A percentile compares a stretch with the other conserved stretches of the same genome.
Evolutionary conservation across 2,329 filamentous ascomycete genomes (phyloP).

Genomic region (Bipolaris zeicola): DNA sequence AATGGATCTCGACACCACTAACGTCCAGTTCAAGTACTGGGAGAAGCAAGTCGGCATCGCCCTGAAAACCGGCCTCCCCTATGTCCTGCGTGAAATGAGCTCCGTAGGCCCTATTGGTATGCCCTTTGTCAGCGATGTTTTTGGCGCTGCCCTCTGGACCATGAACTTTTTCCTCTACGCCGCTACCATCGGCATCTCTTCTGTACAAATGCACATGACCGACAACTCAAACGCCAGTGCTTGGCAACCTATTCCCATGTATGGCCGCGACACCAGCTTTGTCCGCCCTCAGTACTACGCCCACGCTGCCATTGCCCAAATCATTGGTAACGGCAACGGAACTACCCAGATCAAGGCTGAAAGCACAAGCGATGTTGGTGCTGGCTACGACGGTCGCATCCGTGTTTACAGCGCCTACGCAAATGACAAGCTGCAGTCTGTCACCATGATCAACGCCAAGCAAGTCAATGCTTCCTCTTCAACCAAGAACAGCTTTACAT

Average conservation of each 20-base stretch:
- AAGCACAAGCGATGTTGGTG: constrained; percentile 37
- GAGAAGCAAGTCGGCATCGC: constrained; percentile 52
- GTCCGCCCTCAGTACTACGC: constrained; percentile 59
- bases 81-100: constrained; percentile 59
- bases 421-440: constrained; percentile 48
- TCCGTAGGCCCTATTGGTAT: constrained; percentile 58
- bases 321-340: constrained; percentile 55
- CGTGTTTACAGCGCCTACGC: constrained; percentile 56
- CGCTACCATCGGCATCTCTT: constrained; percentile 54
- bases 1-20: constrained; percentile 54
- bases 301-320: constrained; percentile 57
- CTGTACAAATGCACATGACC: constrained; percentile 61
- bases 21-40: constrained; percentile 57
- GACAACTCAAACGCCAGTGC: constrained; percentile 59
- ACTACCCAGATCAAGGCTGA: constrained; percentile 52
- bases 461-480: constrained; percentile 49
- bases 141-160: constrained; percentile 58
- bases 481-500: constrained; percentile 49
- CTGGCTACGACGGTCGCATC: constrained; percentile 50
- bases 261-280: constrained; percentile 50
- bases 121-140: constrained; percentile 54
- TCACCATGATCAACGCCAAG: constrained; percentile 56
- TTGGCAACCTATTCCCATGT: constrained; percentile 55
- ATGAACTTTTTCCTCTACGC: constrained; percentile 60
- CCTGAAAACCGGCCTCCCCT: constrained; percentile 51